Base-by-base conservation (phyloP, 257 asterid genomes). In the Scutellaria galericulata region DNA sequence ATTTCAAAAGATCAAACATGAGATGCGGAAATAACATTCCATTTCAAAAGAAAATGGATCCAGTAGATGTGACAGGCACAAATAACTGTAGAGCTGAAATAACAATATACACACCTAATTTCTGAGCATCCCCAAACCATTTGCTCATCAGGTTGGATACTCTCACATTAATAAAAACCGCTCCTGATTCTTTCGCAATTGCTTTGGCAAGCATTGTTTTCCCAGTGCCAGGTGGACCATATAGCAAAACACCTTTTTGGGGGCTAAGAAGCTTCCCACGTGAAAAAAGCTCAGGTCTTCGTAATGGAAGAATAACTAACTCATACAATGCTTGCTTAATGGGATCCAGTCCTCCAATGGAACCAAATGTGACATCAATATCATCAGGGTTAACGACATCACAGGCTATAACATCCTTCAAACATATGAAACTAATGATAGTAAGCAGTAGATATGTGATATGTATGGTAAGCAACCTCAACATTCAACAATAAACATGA, bases 161-260 rank as follows among this genome's bases (percentile, higher is more conserved):
- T 79, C 85, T 90, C 66, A 95, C 87, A 15, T 95, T 92, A 66
- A 95, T 95, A 66, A 95, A 95, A 73, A 86, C 94, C 78, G 98
- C 97, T 37, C 94, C 92, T 1, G 98, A 95, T 78, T 95, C 97
- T 83, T 87, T 95, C 20, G 99, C 97, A 68, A 95, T 95, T 66
- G 97, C 99, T 86, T 95, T 92, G 55, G 99, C 99, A 60, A 92
- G 99, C 98, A 95, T 90, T n/a, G 98, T 95, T 85, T 95, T 95
- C 76, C 99, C 99, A 8, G 99, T 95, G 60, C 99, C 99, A 22
- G 99, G 98, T 14, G 98, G 98, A 60, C 99, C 99, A 68, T 86
- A 95, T 18, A 95, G 83, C 89, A 95, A 76, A 60, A 95, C 98
- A 3, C 99, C 98, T 79, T 90, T 95, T 78, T 92, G 96, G 12